These are phyloP conservation scores for Lathyrus aphaca DNA, from an alignment of 306 rosid genomes.

Conservation along the genomic window DNA sequence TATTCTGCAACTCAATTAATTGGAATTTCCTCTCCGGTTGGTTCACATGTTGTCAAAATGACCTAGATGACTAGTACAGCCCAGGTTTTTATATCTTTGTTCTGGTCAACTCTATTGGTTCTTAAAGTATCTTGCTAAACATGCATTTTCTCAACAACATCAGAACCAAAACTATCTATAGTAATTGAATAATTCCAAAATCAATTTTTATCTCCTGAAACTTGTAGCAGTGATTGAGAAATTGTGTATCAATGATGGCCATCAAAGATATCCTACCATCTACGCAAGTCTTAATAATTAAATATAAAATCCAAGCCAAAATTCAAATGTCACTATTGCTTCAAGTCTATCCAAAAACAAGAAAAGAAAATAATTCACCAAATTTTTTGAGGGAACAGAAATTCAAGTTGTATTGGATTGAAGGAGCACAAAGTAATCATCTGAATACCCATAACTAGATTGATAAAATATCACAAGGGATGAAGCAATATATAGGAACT, in stretches of 20 bases:
- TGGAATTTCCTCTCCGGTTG: conserved; percentile 20
- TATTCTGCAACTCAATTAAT: not conserved
- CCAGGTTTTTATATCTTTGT: conserved; percentile 24
- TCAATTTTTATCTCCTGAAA: conserved; percentile 17
- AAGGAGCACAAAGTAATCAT: conserved; percentile 28
- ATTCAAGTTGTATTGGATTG: conserved; percentile 20
- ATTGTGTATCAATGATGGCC: not conserved
- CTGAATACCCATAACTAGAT: conserved; percentile 30
- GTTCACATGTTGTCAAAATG: conserved; percentile 2
- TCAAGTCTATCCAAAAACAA: not conserved
- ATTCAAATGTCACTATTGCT: conserved; percentile 7
- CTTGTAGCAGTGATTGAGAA: not conserved
- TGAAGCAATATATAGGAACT: conserved; percentile 30
- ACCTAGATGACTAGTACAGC: conserved; percentile 23
- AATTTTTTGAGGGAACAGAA: not conserved
- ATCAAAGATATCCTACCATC: conserved; percentile 1
- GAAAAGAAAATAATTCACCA: conserved; percentile 1
- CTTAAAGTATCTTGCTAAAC: conserved; percentile 25
- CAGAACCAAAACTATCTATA: conserved; percentile 12
- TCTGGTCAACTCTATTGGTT: conserved; percentile 10
- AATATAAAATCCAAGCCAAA: conserved; percentile 16
- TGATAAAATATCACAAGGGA: conserved; percentile 29
- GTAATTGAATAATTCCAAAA: conserved; percentile 20
- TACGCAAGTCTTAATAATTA: conserved; percentile 20
- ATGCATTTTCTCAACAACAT: conserved; percentile 24